A percentile compares a stretch with the other conserved stretches of the same genome.
phyloP scores from a whole-genome alignment of 305 asterid species.

The Solanum hybrid region DNA sequence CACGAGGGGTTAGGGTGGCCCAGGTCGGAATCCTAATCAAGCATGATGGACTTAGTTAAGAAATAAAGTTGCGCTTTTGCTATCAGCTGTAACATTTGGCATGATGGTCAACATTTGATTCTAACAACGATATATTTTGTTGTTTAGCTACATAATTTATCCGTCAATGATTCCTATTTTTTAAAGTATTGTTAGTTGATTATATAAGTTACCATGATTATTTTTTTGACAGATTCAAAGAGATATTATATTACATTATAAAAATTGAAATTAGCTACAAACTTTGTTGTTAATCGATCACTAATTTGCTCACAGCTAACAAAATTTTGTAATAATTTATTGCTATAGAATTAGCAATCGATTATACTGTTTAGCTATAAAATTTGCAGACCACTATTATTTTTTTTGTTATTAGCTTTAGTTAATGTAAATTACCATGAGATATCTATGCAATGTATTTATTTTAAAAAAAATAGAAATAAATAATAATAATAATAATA shows the following conservation, averaged over 20 bases:
- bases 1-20: not conserved
- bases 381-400: not conserved
- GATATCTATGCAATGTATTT: not conserved
- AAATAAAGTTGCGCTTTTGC: not conserved
- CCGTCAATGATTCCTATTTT: not conserved
- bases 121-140: not conserved
- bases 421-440: not conserved
- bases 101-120: not conserved
- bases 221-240: not conserved
- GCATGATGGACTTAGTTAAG: not conserved
- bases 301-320: not conserved
- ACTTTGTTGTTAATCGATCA: not conserved
- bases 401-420: not conserved
- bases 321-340: not conserved
- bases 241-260: not conserved
- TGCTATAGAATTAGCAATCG: not conserved
- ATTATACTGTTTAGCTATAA: not conserved
- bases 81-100: not conserved
- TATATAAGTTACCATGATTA: not conserved
- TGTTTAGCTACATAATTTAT: not conserved
- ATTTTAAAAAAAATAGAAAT: not conserved
- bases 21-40: too few relatives aligned
- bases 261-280: not conserved
- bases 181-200: not conserved
- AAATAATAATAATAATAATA: too few relatives aligned